phyloP scores from a whole-genome alignment of 1,284 basidiomycete genomes.

The Agroathelia rolfsii region DNA sequence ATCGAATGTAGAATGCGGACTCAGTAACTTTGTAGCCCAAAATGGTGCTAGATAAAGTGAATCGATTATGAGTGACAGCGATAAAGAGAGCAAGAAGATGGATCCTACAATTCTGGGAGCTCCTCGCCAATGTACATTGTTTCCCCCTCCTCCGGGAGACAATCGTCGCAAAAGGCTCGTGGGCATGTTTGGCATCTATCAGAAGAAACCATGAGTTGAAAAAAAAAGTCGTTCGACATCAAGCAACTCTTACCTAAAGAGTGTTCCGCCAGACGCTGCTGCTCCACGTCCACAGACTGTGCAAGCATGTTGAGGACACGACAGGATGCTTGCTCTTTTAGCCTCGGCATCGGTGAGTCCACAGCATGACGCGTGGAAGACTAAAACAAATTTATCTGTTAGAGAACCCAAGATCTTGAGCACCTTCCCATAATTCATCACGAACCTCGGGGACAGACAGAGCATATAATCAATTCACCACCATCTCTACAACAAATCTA shows the following conservation, averaged over 20 bases:
- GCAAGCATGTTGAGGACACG: conserved; percentile 45
- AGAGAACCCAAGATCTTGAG: neutral
- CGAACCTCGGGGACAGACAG: conserved; percentile 42
- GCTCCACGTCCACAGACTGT: conserved; percentile 30
- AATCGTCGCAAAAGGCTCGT: conserved; percentile 51
- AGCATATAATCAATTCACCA: conserved; percentile 40
- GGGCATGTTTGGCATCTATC: conserved; percentile 50
- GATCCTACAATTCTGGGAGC: conserved; percentile 46
- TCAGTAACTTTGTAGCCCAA: conserved; percentile 26
- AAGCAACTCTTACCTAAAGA: conserved; percentile 42
- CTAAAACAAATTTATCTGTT: conserved; percentile 18
- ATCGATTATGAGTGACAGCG: conserved; percentile 6
- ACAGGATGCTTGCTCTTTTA: conserved; percentile 15
- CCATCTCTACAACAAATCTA: conserved; percentile 47
- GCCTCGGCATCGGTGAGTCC: conserved; percentile 23
- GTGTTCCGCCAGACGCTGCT: conserved; percentile 35
- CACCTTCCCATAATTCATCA: conserved; percentile 2
- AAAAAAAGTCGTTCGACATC: no score
- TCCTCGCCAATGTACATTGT: conserved; percentile 41
- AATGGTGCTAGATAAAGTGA: conserved; percentile 22
- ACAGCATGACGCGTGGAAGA: conserved; percentile 41
- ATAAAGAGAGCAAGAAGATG: conserved; percentile 3
- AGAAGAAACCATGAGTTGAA: conserved; percentile 2
- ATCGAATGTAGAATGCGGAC: conserved; percentile 37
- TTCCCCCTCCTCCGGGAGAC: conserved; percentile 36